Evolutionary conservation across 202 grass and related monocot genomes (phyloP).

Genomic region (Musa balbisiana): DNA sequence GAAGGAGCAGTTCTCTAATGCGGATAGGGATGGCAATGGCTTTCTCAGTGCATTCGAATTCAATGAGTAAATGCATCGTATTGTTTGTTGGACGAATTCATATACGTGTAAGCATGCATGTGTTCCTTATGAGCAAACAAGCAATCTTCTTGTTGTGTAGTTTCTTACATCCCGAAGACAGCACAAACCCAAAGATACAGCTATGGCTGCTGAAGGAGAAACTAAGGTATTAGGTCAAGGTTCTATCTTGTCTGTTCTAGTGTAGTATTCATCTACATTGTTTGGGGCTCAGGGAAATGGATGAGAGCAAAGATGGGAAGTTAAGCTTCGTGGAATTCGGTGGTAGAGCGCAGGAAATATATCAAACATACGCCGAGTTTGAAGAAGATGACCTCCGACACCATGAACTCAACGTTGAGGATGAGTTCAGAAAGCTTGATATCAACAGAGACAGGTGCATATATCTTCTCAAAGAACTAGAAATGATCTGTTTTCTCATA

Average conservation of each 20-base stretch:
- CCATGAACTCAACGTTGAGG: constrained; percentile 3
- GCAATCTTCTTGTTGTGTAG: constrained; percentile 2
- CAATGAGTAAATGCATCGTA: constrained; percentile 21
- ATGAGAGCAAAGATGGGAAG: constrained; percentile 21
- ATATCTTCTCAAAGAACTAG: neutral
- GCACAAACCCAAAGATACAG: constrained; percentile 14
- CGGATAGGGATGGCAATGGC: constrained; percentile 31
- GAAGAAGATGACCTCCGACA: constrained; percentile 1
- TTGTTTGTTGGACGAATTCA: no score
- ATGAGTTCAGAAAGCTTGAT: constrained; percentile 34
- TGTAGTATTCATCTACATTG: neutral
- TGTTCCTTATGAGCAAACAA: neutral
- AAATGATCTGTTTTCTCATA: neutral
- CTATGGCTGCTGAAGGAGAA: constrained; percentile 37
- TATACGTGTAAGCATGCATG: neutral
- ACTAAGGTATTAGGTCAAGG: constrained; percentile 6
- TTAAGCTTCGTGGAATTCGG: constrained; percentile 33
- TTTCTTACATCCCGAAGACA: constrained; percentile 42
- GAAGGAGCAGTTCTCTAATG: constrained; percentile 27
- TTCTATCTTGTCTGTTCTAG: neutral
- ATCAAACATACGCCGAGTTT: neutral
- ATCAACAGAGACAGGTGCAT: constrained; percentile 25
- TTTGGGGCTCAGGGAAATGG: constrained; percentile 25
- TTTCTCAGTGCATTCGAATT: constrained; percentile 20
- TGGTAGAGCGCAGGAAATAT: constrained; percentile 9